Percentiles rank a stretch among this genome's conserved stretches.
Conservation (phyloP, 371 early-diverging fungal species). For the Mucor saturninus region DNA sequence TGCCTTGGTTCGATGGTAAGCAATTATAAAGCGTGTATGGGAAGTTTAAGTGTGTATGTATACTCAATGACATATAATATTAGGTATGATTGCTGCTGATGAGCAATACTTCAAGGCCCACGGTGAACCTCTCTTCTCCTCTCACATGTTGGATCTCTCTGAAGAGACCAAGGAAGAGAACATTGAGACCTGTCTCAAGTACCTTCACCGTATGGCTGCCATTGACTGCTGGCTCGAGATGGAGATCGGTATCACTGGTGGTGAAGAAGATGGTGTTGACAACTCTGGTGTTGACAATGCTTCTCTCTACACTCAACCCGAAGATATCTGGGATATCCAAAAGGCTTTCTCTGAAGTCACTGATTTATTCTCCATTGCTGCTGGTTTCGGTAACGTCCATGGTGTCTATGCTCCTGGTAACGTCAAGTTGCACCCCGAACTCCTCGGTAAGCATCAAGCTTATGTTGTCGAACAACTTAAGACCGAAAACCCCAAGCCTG, state of each 20-base stretch:
- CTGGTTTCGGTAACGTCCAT: slow-evolving; percentile 90
- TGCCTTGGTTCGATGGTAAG: slow-evolving; percentile 90
- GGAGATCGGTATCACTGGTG: slow-evolving; percentile 96
- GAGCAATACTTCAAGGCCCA: slow-evolving; percentile 88
- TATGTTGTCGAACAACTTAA: slow-evolving; percentile 74
- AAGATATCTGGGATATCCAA: slow-evolving; percentile 92
- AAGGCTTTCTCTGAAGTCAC: slow-evolving; percentile 77
- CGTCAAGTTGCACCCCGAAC: slow-evolving; percentile 86
- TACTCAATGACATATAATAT: not conserved
- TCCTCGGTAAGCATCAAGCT: slow-evolving; percentile 86
- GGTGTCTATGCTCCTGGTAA: slow-evolving; percentile 94
- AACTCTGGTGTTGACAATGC: slow-evolving; percentile 88
- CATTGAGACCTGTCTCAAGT: slow-evolving; percentile 84
- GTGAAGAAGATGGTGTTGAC: slow-evolving; percentile 96
- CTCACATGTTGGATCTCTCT: slow-evolving; percentile 94
- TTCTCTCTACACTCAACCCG: slow-evolving; percentile 88
- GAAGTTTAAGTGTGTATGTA: not conserved
- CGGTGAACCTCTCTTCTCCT: slow-evolving; percentile 92
- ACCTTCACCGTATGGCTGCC: slow-evolving; percentile 86
- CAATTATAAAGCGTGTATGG: not conserved
- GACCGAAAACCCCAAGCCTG: slow-evolving; percentile 68
- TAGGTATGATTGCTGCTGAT: slow-evolving; percentile 83
- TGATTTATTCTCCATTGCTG: slow-evolving; percentile 87
- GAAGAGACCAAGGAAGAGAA: slow-evolving; percentile 91
- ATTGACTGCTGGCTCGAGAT: slow-evolving; percentile 88